These are phyloP conservation scores for Neospora caninum DNA, from an alignment of 169 alveolate genomes.

Conservation along the genomic window DNA sequence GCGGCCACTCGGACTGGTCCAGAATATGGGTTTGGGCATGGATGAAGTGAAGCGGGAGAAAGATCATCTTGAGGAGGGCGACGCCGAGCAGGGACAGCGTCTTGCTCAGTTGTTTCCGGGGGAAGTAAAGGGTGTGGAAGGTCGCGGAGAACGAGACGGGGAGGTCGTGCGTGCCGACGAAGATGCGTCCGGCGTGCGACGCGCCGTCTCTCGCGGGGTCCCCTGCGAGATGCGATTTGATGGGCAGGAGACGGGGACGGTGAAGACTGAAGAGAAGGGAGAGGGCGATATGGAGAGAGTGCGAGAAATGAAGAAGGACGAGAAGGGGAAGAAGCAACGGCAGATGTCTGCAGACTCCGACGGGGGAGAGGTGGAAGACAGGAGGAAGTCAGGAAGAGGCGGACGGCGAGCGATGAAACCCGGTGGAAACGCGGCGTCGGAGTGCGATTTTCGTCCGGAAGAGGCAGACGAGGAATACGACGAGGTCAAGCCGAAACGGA, in stretches of 20 bases:
- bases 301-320: not conserved
- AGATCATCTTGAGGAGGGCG: not conserved
- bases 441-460: not conserved
- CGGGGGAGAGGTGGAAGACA: not conserved
- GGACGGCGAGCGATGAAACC: not conserved
- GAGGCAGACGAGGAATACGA: not conserved
- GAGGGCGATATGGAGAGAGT: not conserved
- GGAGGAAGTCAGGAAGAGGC: not conserved
- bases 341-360: not conserved
- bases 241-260: not conserved
- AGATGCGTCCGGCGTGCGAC: no score
- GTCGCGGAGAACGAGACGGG: no score
- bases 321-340: not conserved
- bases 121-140: no score
- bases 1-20: no score
- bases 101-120: no score
- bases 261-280: not conserved
- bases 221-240: no score
- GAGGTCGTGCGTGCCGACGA: no score
- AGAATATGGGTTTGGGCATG: not conserved
- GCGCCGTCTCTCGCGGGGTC: no score
- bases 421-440: not conserved
- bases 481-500: not conserved
- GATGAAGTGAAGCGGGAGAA: not conserved
- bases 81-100: no score